Conservation (phyloP, 805 yeast species). For the Monosporozyma aerobia region DNA sequence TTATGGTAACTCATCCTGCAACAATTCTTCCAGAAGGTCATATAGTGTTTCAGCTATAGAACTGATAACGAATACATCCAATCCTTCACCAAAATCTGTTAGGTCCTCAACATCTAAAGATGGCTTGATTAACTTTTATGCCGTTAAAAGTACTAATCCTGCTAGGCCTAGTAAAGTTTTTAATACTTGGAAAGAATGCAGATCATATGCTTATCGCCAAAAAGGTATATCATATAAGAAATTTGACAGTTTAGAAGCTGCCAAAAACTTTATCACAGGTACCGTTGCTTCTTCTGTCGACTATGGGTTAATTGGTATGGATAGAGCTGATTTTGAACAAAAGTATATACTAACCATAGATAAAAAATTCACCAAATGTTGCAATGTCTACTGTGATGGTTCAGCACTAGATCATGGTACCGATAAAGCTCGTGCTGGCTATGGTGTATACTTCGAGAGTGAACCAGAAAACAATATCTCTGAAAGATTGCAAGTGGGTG, state of each 20-base stretch:
- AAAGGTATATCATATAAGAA: constrained; percentile 37
- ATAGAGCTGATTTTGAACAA: constrained; percentile 7
- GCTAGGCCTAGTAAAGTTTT: constrained; percentile 22
- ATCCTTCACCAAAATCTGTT: background rate
- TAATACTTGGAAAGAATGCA: constrained; percentile 29
- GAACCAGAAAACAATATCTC: constrained; percentile 42
- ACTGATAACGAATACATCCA: background rate
- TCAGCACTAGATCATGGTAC: constrained; percentile 57
- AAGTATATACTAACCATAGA: constrained; percentile 4
- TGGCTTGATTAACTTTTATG: constrained; percentile 19
- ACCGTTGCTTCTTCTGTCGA: constrained; percentile 11
- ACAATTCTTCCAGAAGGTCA: background rate
- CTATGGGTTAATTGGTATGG: constrained; percentile 13
- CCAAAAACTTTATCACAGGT: constrained; percentile 25
- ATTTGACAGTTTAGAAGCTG: constrained; percentile 31
- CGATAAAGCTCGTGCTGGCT: constrained; percentile 39
- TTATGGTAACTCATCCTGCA: background rate
- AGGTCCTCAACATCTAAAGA: too few species aligned
- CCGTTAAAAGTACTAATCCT: constrained; percentile 26
- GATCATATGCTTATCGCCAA: constrained; percentile 21
- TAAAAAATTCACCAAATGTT: constrained; percentile 3
- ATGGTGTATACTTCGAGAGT: constrained; percentile 65
- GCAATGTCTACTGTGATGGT: constrained; percentile 64
- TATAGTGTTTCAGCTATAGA: background rate
- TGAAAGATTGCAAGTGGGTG: constrained; percentile 37